Conservation (phyloP, 352 stramenopile species). For the Pythium myriotylum region DNA sequence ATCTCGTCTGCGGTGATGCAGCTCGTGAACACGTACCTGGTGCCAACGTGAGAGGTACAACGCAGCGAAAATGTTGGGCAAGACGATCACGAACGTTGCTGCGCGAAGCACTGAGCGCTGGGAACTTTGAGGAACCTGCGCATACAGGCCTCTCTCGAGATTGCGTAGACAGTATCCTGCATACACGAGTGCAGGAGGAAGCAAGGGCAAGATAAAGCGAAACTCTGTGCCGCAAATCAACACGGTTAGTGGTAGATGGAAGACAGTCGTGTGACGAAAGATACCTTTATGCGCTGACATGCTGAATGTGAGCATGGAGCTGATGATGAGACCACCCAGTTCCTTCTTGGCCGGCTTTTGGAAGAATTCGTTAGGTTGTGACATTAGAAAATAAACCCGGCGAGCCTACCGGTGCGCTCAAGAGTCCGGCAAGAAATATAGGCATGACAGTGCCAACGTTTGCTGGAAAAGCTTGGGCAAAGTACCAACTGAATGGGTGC, state of each 20-base stretch:
- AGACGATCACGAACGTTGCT: slow-evolving; percentile 49
- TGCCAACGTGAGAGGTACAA: slow-evolving; percentile 78
- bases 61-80: slow-evolving; percentile 65
- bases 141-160: slow-evolving; percentile 61
- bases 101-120: slow-evolving; percentile 60
- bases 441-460: slow-evolving; percentile 62
- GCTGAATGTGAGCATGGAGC: slow-evolving; percentile 80
- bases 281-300: slow-evolving; percentile 81
- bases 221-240: slow-evolving; percentile 55
- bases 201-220: slow-evolving; percentile 81
- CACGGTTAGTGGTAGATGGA: no score
- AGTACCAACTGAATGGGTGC: slow-evolving; percentile 86
- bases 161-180: slow-evolving; percentile 75
- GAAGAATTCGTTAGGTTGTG: not conserved
- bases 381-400: no score
- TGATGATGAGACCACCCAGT: slow-evolving; percentile 63
- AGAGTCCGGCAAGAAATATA: slow-evolving; percentile 52
- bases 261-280: no score
- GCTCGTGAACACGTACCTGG: slow-evolving; percentile 23
- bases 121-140: slow-evolving; percentile 53
- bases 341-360: slow-evolving; percentile 61
- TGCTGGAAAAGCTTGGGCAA: slow-evolving; percentile 74
- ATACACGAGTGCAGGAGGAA: slow-evolving; percentile 75
- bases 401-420: slow-evolving; percentile 53
- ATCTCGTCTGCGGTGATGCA: no score